These are phyloP conservation scores for Fallopia convolvulus DNA, from an alignment of 148 eudicot genomes.

Conservation along the genomic window DNA sequence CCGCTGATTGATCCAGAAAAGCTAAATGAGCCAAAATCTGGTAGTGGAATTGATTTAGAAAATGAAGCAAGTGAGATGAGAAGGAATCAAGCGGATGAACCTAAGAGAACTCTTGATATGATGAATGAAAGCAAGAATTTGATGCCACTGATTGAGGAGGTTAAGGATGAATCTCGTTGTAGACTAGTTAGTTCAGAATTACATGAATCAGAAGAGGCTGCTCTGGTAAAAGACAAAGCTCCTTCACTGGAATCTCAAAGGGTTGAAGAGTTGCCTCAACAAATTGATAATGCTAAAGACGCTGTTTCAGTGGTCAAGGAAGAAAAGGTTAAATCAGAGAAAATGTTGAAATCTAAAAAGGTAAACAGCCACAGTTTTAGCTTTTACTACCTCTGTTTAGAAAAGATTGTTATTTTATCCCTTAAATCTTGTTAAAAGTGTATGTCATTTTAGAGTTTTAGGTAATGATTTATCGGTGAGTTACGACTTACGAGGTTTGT, in stretches of 20 bases:
- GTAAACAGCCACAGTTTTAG: not conserved
- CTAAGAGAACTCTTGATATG: constrained; percentile 18
- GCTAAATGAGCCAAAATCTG: constrained; percentile 2
- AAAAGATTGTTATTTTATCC: too few species aligned
- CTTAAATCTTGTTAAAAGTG: too few species aligned
- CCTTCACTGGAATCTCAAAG: not conserved
- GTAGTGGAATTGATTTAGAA: constrained; percentile 14
- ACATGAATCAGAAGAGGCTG: constrained; percentile 3
- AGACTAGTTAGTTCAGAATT: constrained; percentile 13
- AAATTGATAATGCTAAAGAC: constrained; percentile 1
- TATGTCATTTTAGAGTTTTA: too few species aligned
- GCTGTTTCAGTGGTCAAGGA: not conserved
- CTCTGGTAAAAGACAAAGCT: not conserved
- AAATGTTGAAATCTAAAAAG: not conserved
- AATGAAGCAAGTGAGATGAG: constrained; percentile 16
- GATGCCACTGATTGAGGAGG: constrained; percentile 15
- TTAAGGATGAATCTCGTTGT: constrained; percentile 24
- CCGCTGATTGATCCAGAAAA: not conserved
- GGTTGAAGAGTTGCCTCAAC: constrained; percentile 13
- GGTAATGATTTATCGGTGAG: too few species aligned
- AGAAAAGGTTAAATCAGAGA: constrained; percentile 21
- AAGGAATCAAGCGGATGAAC: constrained; percentile 16
- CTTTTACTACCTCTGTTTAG: not conserved
- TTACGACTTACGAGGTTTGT: too few species aligned
- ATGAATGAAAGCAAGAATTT: constrained; percentile 18